These are phyloP conservation scores for Mortierella sp. DNA, from an alignment of 371 early-diverging fungal species.

Conservation along the genomic window DNA sequence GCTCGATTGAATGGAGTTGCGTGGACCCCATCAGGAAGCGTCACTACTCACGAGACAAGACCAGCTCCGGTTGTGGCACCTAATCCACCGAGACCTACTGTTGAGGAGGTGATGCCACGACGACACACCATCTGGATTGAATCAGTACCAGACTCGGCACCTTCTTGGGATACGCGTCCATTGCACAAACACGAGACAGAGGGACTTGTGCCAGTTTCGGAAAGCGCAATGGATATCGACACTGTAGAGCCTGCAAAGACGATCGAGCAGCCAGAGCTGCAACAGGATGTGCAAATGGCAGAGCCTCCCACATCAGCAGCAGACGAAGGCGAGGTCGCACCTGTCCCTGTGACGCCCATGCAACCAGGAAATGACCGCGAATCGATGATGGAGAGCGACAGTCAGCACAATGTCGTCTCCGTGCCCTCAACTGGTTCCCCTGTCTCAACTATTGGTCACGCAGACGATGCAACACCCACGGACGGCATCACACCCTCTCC, in stretches of 20 bases:
- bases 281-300: constrained; percentile 8
- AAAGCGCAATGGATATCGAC: constrained; percentile 47
- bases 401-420: constrained; percentile 39
- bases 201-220: constrained; percentile 23
- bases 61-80: constrained; percentile 12
- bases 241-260: constrained; percentile 10
- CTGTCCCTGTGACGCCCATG: constrained; percentile 7
- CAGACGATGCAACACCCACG: constrained; percentile 17
- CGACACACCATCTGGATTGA: constrained; percentile 44
- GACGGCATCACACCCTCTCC: constrained; percentile 24
- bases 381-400: constrained; percentile 36
- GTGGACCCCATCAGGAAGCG: constrained; percentile 34
- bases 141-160: constrained; percentile 48
- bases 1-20: constrained; percentile 40
- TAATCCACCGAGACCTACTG: constrained; percentile 45
- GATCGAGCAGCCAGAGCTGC: neutral
- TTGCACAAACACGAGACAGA: constrained; percentile 25
- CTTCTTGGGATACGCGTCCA: constrained; percentile 35
- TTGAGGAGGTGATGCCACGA: constrained; percentile 45
- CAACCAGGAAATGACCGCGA: constrained; percentile 20
- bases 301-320: constrained; percentile 18
- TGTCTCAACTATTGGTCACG: constrained; percentile 22
- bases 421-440: constrained; percentile 44
- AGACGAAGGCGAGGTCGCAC: constrained; percentile 24
- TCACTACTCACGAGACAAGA: constrained; percentile 17